Evolutionary conservation across 768 basidiomycete species (phyloP), one percentile per base, ranked within the genome.

Genomic region (Hysterangium stoloniferum): DNA sequence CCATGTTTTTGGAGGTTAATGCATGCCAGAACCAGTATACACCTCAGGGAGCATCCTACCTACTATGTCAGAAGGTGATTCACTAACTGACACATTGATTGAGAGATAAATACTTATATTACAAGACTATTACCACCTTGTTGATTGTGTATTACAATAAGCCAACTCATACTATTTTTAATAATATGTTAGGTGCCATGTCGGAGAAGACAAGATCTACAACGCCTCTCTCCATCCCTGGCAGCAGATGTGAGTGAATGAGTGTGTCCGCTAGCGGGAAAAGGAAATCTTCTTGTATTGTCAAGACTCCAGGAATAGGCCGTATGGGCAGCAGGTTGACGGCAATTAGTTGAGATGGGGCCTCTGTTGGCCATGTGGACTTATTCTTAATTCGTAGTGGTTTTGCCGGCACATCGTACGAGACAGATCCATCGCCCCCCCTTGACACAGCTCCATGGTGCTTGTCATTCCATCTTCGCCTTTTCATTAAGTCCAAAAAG

Each of bases 111-210:
- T n/a, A n/a, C n/a, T n/a, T n/a, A n/a, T n/a, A n/a, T n/a, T n/a
- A n/a, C n/a, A n/a, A n/a, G n/a, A n/a, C n/a, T n/a, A n/a, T n/a
- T n/a, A n/a, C n/a, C n/a, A n/a, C n/a, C n/a, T n/a, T n/a, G n/a
- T n/a, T n/a, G n/a, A n/a, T n/a, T n/a, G n/a, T n/a, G n/a, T n/a
- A n/a, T n/a, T n/a, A n/a, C n/a, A n/a, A n/a, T n/a, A n/a, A n/a
- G n/a, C n/a, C n/a, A n/a, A n/a, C n/a, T n/a, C n/a, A n/a, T n/a
- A n/a, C n/a, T n/a, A n/a, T n/a, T n/a, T n/a, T n/a, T n/a, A n/a
- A n/a, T n/a, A n/a, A n/a, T n/a, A n/a, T 71, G 62, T 93, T 92
- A 17, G 81, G 80, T 13, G 92, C 88, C 85, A 97, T 93, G 61
- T 96, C 94, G 6, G 84, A 89, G 4, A 96, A 71, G 22, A 96